phyloP scores from a whole-genome alignment of 352 stramenopile species.

The Pythium folliculosum region DNA sequence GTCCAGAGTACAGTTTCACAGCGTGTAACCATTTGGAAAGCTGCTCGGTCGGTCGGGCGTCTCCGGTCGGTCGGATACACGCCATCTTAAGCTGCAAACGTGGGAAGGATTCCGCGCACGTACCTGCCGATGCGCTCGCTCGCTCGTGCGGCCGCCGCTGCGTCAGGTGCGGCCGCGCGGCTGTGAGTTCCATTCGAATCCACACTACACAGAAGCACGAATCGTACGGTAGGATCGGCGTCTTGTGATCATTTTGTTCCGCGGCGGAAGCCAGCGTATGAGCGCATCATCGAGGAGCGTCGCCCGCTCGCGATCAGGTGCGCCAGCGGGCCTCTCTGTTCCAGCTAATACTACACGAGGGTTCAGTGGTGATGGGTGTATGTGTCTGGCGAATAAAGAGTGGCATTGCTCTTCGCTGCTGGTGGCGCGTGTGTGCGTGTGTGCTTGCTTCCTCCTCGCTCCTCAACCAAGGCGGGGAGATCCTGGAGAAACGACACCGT shows the following conservation, averaged over 20 bases:
- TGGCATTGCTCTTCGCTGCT: too few relatives aligned
- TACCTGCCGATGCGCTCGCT: constrained; percentile 1
- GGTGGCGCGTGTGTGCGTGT: too few relatives aligned
- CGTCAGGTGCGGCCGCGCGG: too few relatives aligned
- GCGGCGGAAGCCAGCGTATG: not conserved
- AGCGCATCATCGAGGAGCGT: too few relatives aligned
- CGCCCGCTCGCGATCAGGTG: not conserved
- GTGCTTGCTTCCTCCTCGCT: too few relatives aligned
- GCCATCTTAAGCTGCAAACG: too few relatives aligned
- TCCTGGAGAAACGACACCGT: too few relatives aligned
- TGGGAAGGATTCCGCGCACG: not conserved
- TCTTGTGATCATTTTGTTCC: not conserved
- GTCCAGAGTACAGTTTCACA: constrained; percentile 26
- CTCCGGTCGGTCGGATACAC: too few relatives aligned
- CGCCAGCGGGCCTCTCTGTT: not conserved
- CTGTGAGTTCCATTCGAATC: too few relatives aligned
- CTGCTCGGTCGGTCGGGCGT: not conserved
- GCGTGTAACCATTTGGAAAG: constrained; percentile 18
- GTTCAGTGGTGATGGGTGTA: constrained; percentile 24
- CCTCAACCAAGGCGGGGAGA: too few relatives aligned
- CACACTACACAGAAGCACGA: not conserved
- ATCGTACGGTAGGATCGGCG: not conserved
- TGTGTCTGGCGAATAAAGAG: too few relatives aligned
- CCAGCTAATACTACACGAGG: not conserved
- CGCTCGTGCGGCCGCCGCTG: too few relatives aligned